Percentiles rank a stretch among this genome's conserved stretches.
phyloP scores from a whole-genome alignment of 768 basidiomycete genomes.

The Candolleomyces aberdarensis region DNA sequence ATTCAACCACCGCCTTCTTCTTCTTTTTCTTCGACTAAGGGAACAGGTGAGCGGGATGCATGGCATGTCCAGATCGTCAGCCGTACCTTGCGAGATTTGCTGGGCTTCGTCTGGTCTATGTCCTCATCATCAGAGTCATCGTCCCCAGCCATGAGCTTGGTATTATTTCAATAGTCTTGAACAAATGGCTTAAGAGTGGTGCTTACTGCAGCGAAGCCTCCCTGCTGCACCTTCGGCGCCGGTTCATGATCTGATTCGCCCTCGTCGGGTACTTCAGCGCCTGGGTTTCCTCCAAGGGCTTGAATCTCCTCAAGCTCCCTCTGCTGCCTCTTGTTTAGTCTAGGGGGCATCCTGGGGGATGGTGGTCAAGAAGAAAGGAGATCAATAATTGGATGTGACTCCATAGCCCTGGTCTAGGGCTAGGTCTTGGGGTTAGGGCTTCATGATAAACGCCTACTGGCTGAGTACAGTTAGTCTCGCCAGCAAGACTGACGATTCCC shows the following conservation, averaged over 20 bases:
- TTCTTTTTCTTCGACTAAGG: slow-evolving; percentile 42
- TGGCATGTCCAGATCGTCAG: neutral
- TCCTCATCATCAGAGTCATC: slow-evolving; percentile 26
- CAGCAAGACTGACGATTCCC: too few species aligned
- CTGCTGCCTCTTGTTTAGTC: slow-evolving; percentile 83
- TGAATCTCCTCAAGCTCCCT: slow-evolving; percentile 80
- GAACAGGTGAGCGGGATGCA: neutral
- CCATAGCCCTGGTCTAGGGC: too few species aligned
- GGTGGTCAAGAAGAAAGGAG: neutral
- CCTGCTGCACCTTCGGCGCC: neutral
- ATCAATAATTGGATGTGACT: neutral
- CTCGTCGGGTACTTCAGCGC: neutral
- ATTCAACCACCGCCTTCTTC: slow-evolving; percentile 23
- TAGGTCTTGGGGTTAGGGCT: too few species aligned
- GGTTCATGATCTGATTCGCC: neutral
- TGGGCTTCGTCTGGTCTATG: slow-evolving; percentile 23
- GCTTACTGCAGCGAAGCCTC: slow-evolving; percentile 7
- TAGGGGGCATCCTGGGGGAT: slow-evolving; percentile 54
- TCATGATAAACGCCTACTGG: too few species aligned
- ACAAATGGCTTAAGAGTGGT: neutral
- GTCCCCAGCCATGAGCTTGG: slow-evolving; percentile 38
- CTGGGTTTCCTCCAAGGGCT: slow-evolving; percentile 34
- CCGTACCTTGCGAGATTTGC: slow-evolving; percentile 38
- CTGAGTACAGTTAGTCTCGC: too few species aligned
- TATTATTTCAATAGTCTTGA: neutral